Evolutionary conservation across 1,139 yeast genomes (phyloP).

Genomic region (Saccharomyces hybrid): DNA sequence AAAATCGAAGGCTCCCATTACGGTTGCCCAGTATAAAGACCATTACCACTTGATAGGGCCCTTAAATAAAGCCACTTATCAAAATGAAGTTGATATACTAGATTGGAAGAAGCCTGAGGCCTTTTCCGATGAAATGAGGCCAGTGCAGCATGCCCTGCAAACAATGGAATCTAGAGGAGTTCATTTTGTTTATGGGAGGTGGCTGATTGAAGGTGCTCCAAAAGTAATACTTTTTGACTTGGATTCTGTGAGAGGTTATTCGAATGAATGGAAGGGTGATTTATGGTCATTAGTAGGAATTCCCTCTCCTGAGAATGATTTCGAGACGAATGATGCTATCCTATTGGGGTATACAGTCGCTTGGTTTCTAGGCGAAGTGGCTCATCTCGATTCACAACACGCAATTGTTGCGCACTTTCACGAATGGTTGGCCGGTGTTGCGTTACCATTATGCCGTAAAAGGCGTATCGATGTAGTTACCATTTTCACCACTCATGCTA

Average conservation of each 20-base stretch:
- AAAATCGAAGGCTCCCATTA: constrained; percentile 92
- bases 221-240: constrained; percentile 80
- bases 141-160: constrained; percentile 36
- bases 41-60: constrained; percentile 86
- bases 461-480: constrained; percentile 89
- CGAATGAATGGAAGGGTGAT: constrained; percentile 90
- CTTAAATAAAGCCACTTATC: constrained; percentile 67
- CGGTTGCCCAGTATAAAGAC: constrained; percentile 85
- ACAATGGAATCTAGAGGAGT: constrained; percentile 71
- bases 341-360: constrained; percentile 87
- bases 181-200: constrained; percentile 77
- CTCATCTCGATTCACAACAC: constrained; percentile 68
- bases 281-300: constrained; percentile 88
- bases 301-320: constrained; percentile 83
- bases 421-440: constrained; percentile 97
- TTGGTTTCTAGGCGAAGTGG: constrained; percentile 95
- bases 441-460: constrained; percentile 82
- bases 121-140: constrained; percentile 28
- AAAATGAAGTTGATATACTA: constrained; percentile 85
- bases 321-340: constrained; percentile 85
- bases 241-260: constrained; percentile 54
- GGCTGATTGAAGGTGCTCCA: constrained; percentile 98
- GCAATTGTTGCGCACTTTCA: constrained; percentile 92
- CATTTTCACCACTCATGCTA: constrained; percentile 93
- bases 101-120: constrained; percentile 55